phyloP scores from a whole-genome alignment of 108 stramenopile species.

The Cyclostephanos tholiformis region DNA sequence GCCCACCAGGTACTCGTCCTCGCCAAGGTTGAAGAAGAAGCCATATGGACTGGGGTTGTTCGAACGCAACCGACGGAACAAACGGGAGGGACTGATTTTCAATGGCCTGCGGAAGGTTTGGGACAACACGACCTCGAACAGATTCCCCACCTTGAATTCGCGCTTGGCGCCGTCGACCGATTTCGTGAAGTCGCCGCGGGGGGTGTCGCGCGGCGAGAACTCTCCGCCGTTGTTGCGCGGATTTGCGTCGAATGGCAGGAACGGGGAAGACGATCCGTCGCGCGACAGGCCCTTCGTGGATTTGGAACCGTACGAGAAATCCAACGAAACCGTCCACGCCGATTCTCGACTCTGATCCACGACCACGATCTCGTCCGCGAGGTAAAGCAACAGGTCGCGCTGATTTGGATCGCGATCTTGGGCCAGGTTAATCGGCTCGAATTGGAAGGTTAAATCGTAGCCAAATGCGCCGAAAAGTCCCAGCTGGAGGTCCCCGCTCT shows the following conservation, averaged over 20 bases:
- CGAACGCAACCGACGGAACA: constrained; percentile 88
- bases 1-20: constrained; percentile 95
- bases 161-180: constrained; percentile 89
- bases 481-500: constrained; percentile 88
- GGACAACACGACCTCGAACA: constrained; percentile 95
- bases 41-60: constrained; percentile 97
- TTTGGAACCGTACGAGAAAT: constrained; percentile 81
- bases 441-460: constrained; percentile 97
- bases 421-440: constrained; percentile 90
- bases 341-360: constrained; percentile 92
- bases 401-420: constrained; percentile 87
- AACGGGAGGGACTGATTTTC: constrained; percentile 70
- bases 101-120: constrained; percentile 92
- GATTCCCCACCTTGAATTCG: constrained; percentile 95
- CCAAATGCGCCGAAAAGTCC: constrained; percentile 97
- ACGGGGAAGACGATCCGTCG: constrained; percentile 49
- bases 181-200: constrained; percentile 80
- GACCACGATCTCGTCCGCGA: constrained; percentile 93
- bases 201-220: constrained; percentile 81
- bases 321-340: constrained; percentile 92
- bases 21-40: constrained; percentile 94
- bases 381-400: constrained; percentile 90
- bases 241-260: constrained; percentile 62
- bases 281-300: constrained; percentile 86
- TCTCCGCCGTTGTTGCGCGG: constrained; percentile 35